Evolutionary conservation across 164 flowering plant species (phyloP).

Genomic region (Berberis vulgaris): DNA sequence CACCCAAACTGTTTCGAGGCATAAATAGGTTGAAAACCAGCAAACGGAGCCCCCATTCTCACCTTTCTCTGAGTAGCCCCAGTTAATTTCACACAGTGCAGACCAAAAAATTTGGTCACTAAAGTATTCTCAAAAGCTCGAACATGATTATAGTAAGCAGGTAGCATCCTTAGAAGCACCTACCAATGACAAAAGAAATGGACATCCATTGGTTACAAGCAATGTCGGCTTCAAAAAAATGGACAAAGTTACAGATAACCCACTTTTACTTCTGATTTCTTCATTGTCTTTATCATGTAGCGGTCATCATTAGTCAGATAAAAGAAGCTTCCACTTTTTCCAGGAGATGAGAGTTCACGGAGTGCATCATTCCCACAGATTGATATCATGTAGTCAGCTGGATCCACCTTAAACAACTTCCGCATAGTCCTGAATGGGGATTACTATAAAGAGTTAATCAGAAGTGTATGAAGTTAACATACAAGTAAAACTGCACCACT

Average conservation of each 20-base stretch:
- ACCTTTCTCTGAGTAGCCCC: slow-evolving; percentile 61
- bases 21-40: not conserved
- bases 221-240: not conserved
- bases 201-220: not conserved
- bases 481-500: not conserved
- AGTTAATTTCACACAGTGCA: slow-evolving; percentile 58
- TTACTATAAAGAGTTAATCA: not conserved
- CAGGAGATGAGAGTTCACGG: slow-evolving; percentile 81
- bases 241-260: not conserved
- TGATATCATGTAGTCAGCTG: slow-evolving; percentile 83
- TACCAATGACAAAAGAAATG: slow-evolving; percentile 7
- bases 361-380: slow-evolving; percentile 85
- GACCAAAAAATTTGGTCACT: slow-evolving; percentile 52
- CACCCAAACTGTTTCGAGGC: not conserved
- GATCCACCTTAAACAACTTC: slow-evolving; percentile 71
- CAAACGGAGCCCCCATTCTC: not conserved
- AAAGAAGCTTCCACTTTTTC: slow-evolving; percentile 89
- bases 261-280: slow-evolving; percentile 77
- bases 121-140: slow-evolving; percentile 53
- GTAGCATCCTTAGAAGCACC: slow-evolving; percentile 64
- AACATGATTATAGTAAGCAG: slow-evolving; percentile 63
- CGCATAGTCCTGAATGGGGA: slow-evolving; percentile 46
- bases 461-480: not conserved
- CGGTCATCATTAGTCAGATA: slow-evolving; percentile 78
- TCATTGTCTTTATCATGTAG: slow-evolving; percentile 90